Conservation (phyloP, 495 filamentous ascomycete species). For the Aspergillus sparsus region DNA sequence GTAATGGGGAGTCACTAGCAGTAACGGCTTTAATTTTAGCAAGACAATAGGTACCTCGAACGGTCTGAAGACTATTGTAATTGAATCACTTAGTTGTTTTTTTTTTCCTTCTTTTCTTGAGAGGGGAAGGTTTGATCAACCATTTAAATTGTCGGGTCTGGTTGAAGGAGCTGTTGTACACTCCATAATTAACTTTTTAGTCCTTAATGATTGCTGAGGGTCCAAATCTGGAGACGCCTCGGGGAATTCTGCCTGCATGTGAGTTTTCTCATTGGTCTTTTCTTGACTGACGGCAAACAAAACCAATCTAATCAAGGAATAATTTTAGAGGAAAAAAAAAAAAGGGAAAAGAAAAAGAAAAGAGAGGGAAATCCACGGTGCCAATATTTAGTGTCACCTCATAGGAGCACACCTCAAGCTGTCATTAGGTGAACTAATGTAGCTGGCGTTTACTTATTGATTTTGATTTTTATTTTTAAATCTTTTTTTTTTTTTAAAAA, state of each 20-base stretch:
- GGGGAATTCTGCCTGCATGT: constrained; percentile 17
- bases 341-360: constrained; percentile 1
- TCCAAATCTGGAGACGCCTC: constrained; percentile 16
- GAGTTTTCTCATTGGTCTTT: constrained; percentile 13
- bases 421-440: background rate
- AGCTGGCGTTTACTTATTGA: constrained; percentile 7
- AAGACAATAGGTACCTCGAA: background rate
- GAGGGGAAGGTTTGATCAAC: background rate
- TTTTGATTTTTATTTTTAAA: background rate
- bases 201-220: constrained; percentile 6
- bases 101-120: background rate
- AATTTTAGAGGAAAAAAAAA: background rate
- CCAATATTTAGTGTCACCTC: constrained; percentile 6
- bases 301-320: background rate
- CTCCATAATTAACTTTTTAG: background rate
- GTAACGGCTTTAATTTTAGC: constrained; percentile 4
- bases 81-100: background rate
- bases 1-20: constrained; percentile 1
- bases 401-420: constrained; percentile 5
- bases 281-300: background rate
- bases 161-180: background rate
- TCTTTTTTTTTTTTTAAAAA: background rate
- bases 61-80: background rate
- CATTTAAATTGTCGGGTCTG: background rate
- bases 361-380: constrained; percentile 1